A percentile compares a stretch with the other conserved stretches of the same genome.
Evolutionary conservation across 306 rosid species (phyloP).

Genomic region (Boehmeria nivea): DNA sequence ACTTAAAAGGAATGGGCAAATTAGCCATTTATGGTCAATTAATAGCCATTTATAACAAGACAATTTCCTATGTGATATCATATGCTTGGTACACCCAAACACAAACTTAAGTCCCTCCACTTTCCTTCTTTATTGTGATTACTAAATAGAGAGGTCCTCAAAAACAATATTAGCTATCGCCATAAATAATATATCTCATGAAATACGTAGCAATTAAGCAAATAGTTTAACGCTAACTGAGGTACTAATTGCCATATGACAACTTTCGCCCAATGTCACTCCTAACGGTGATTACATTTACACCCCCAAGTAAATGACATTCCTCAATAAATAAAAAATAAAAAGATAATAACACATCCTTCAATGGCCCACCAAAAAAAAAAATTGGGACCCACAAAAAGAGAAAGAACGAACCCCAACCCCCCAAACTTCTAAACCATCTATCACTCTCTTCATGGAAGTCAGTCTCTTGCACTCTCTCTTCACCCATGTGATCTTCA

Average conservation of each 20-base stretch:
- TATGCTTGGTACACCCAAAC: neutral
- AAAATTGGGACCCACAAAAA: slow-evolving; percentile 4
- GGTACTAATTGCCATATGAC: too few species aligned
- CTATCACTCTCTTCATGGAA: neutral
- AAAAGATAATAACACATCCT: too few species aligned
- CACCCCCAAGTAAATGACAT: too few species aligned
- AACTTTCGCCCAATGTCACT: too few species aligned
- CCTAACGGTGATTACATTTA: too few species aligned
- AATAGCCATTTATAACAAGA: neutral
- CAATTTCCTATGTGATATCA: neutral
- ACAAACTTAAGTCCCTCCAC: neutral
- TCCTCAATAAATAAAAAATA: neutral
- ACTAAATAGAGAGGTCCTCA: neutral
- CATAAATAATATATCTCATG: too few species aligned
- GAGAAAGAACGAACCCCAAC: neutral
- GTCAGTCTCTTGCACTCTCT: neutral
- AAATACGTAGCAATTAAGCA: too few species aligned
- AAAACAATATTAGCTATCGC: too few species aligned
- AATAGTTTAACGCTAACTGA: too few species aligned
- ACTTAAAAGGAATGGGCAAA: neutral
- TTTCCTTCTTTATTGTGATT: neutral
- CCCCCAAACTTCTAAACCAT: neutral
- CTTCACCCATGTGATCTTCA: slow-evolving; percentile 21
- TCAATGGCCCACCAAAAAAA: neutral
- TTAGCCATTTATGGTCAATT: too few species aligned